A percentile compares a stretch with the other conserved stretches of the same genome.
These are phyloP conservation scores for Termitomyces titanicus DNA, from an alignment of 768 basidiomycete species.

Conservation along the genomic window DNA sequence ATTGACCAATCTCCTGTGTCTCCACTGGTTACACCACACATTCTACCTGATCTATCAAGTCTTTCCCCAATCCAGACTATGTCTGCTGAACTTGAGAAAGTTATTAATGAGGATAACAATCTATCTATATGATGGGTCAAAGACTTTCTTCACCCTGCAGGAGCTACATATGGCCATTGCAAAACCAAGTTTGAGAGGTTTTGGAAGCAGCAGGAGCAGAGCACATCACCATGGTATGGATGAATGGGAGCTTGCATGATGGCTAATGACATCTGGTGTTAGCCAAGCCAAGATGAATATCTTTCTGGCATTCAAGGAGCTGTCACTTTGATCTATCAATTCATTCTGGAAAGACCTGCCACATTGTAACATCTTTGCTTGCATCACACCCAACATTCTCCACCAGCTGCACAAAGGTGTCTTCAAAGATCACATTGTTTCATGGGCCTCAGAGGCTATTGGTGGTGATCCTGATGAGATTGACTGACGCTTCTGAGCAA, in stretches of 20 bases:
- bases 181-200: neutral
- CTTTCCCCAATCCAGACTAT: too few relatives aligned
- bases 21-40: too few relatives aligned
- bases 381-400: neutral
- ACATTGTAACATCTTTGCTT: neutral
- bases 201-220: neutral
- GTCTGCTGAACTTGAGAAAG: too few relatives aligned
- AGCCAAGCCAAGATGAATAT: constrained; percentile 6
- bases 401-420: neutral
- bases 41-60: too few relatives aligned
- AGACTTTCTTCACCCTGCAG: neutral
- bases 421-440: neutral
- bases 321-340: neutral
- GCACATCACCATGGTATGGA: neutral
- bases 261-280: constrained; percentile 7
- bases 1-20: too few relatives aligned
- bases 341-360: neutral
- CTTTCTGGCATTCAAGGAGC: neutral
- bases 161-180: neutral
- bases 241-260: constrained; percentile 5
- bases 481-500: neutral
- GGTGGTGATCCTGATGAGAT: neutral
- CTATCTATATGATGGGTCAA: neutral
- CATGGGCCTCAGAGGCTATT: neutral
- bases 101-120: too few relatives aligned